Percentiles rank a stretch among this genome's conserved stretches.
phyloP scores from a whole-genome alignment of 2,329 filamentous ascomycete species.

The Neonectria punicea region DNA sequence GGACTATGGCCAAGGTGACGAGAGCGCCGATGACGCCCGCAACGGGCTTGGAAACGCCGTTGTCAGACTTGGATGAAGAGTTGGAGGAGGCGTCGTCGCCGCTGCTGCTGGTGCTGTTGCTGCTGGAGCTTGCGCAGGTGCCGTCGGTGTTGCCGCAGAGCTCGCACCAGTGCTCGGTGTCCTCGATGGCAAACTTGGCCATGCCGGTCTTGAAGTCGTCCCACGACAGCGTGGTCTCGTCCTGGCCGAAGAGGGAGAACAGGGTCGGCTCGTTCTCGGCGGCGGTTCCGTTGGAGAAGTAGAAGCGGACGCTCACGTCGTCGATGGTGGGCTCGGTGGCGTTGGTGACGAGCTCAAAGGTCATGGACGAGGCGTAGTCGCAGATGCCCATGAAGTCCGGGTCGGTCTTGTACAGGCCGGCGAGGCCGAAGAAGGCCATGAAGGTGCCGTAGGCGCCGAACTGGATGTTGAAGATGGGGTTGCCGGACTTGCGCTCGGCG shows the following conservation, averaged over 20 bases:
- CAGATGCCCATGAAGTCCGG: conserved; percentile 78
- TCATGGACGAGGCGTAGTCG: conserved; percentile 86
- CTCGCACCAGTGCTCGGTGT: conserved; percentile 75
- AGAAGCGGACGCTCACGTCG: conserved; percentile 69
- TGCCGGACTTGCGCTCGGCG: conserved; percentile 52
- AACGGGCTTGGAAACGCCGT: conserved; percentile 73
- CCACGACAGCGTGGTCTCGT: conserved; percentile 70
- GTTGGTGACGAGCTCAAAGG: conserved; percentile 77
- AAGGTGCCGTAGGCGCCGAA: conserved; percentile 72
- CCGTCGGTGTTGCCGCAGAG: conserved; percentile 79
- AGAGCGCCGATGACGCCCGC: conserved; percentile 85
- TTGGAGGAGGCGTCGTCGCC: conserved; percentile 32
- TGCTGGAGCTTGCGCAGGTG: conserved; percentile 62
- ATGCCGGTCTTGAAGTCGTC: conserved; percentile 72
- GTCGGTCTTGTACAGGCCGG: conserved; percentile 61
- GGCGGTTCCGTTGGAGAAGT: conserved; percentile 69
- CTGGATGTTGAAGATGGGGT: conserved; percentile 60
- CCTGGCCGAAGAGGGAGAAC: conserved; percentile 70
- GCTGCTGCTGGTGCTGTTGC: conserved; percentile 39
- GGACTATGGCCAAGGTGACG: conserved; percentile 64
- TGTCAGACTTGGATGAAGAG: conserved; percentile 36
- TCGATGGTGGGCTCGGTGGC: conserved; percentile 55
- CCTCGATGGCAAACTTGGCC: conserved; percentile 72
- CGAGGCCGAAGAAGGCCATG: conserved; percentile 71
- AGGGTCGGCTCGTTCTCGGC: conserved; percentile 60